Evolutionary conservation across 164 flowering plant genomes (phyloP).

Genomic region (Macadamia integrifolia): DNA sequence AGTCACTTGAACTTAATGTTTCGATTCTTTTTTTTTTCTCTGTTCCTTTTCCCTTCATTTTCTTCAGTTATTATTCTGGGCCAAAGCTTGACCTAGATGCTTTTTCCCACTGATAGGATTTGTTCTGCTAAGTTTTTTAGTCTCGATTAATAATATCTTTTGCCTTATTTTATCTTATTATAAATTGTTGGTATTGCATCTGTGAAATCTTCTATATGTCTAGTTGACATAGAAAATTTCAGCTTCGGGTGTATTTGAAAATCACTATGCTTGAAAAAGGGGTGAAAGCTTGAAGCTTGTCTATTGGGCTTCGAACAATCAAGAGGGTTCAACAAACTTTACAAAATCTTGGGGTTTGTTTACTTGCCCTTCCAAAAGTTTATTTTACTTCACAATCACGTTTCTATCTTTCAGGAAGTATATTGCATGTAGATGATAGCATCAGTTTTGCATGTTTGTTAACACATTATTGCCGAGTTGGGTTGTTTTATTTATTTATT

Average conservation of each 20-base stretch:
- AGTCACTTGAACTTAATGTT: neutral
- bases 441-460: too few relatives aligned
- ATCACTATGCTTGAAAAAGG: constrained; percentile 83
- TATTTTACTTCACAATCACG: too few relatives aligned
- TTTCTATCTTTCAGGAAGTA: too few relatives aligned
- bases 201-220: neutral
- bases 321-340: constrained; percentile 90
- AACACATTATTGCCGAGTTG: too few relatives aligned
- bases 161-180: too few relatives aligned
- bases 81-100: too few relatives aligned
- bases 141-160: neutral
- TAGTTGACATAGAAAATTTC: constrained; percentile 19
- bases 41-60: too few relatives aligned
- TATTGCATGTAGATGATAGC: too few relatives aligned
- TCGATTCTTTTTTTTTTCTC: neutral
- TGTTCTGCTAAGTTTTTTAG: too few relatives aligned
- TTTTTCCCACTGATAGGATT: neutral
- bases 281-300: constrained; percentile 86
- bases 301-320: constrained; percentile 84
- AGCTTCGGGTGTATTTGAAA: constrained; percentile 82
- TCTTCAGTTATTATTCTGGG: neutral
- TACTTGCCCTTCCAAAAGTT: constrained; percentile 1
- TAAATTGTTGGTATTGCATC: neutral
- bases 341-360: constrained; percentile 86
- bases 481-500: too few relatives aligned